These are phyloP conservation scores for Quercus suber DNA, from an alignment of 306 rosid genomes.

Conservation along the genomic window DNA sequence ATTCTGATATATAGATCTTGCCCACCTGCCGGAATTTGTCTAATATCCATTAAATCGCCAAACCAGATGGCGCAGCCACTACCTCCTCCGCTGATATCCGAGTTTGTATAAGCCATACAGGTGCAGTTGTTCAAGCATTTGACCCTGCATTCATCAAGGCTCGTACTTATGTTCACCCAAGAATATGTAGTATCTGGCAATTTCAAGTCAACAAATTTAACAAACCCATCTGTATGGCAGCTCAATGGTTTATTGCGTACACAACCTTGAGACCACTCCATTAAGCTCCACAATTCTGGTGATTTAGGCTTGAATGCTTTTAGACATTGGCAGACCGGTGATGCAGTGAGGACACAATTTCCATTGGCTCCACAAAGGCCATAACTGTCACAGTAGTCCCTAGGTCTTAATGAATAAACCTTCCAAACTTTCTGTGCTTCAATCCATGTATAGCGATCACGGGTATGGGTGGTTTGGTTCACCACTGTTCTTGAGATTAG, in stretches of 20 bases:
- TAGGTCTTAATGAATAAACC: not conserved
- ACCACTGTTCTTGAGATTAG: not conserved
- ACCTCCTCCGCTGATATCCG: not conserved
- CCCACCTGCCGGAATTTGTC: not conserved
- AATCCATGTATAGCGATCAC: not conserved
- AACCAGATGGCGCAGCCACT: not conserved
- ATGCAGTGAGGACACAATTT: slow-evolving; percentile 1
- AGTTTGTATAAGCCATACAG: slow-evolving; percentile 27
- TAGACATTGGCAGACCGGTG: slow-evolving; percentile 27
- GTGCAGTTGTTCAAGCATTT: slow-evolving; percentile 9
- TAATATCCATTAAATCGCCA: not conserved
- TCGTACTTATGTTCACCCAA: not conserved
- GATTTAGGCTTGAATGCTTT: slow-evolving; percentile 5
- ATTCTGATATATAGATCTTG: not conserved
- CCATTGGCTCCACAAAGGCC: slow-evolving; percentile 23
- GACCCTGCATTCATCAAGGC: not conserved
- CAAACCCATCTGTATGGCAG: slow-evolving; percentile 16
- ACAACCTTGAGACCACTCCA: slow-evolving; percentile 10
- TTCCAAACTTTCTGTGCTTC: not conserved
- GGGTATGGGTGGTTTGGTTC: not conserved
- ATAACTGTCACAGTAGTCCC: slow-evolving; percentile 18
- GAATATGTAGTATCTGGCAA: not conserved
- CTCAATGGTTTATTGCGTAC: not conserved
- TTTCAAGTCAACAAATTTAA: not conserved
- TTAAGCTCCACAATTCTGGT: not conserved